Evolutionary conservation across 768 basidiomycete species (phyloP).

Genomic region (Panus rudis): DNA sequence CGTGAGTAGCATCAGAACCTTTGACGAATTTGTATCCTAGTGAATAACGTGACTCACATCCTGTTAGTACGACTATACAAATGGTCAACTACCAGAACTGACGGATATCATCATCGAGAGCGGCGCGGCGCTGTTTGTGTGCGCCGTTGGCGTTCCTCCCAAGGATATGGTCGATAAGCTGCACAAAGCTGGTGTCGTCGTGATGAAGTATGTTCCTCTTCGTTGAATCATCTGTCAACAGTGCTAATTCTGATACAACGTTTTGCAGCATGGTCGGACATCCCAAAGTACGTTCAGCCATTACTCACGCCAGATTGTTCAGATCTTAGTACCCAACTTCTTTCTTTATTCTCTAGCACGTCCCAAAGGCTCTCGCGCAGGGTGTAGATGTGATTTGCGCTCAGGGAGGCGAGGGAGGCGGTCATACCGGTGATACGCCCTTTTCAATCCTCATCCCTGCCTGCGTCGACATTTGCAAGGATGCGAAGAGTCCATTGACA

Average conservation of each 20-base stretch:
- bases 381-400: conserved; percentile 91
- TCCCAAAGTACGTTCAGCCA: conserved; percentile 50
- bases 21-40: not conserved
- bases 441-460: conserved; percentile 80
- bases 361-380: conserved; percentile 66
- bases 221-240: not conserved
- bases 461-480: conserved; percentile 71
- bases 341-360: conserved; percentile 49
- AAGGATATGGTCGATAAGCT: conserved; percentile 76
- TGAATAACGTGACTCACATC: not conserved
- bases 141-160: conserved; percentile 79
- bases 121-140: conserved; percentile 73
- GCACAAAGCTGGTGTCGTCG: conserved; percentile 68
- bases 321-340: conserved; percentile 4
- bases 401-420: conserved; percentile 83
- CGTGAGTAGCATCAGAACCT: conserved; percentile 21
- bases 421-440: conserved; percentile 79
- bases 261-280: conserved; percentile 69
- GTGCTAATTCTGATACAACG: not conserved
- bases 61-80: conserved; percentile 62
- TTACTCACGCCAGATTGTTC: not conserved
- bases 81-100: conserved; percentile 69
- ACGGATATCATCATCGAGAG: conserved; percentile 73
- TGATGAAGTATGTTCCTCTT: conserved; percentile 67
- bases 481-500: conserved; percentile 65